phyloP scores from a whole-genome alignment of 2,329 filamentous ascomycete species.

The Xylaria sp. region DNA sequence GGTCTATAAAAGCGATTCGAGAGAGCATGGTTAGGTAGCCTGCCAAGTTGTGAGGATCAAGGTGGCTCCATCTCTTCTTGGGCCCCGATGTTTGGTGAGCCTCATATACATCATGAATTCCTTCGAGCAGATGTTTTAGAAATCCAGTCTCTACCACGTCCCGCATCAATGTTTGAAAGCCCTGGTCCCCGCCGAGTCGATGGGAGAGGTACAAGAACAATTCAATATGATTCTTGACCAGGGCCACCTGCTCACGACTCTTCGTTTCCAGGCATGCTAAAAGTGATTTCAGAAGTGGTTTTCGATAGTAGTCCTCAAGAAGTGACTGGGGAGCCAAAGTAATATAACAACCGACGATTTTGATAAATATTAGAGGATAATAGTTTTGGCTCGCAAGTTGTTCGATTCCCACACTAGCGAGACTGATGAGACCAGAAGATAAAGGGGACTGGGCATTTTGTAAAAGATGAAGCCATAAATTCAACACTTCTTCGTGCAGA shows the following conservation, averaged over 20 bases:
- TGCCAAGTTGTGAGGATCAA: slow-evolving; percentile 80
- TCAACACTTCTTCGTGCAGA: slow-evolving; percentile 89
- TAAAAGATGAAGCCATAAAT: slow-evolving; percentile 84
- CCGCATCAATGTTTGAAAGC: slow-evolving; percentile 70
- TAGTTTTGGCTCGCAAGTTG: slow-evolving; percentile 74
- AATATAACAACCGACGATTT: slow-evolving; percentile 76
- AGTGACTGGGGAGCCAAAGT: slow-evolving; percentile 75
- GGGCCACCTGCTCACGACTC: slow-evolving; percentile 67
- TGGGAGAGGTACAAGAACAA: slow-evolving; percentile 71
- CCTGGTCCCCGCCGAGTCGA: slow-evolving; percentile 68
- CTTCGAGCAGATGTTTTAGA: slow-evolving; percentile 70
- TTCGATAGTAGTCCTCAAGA: slow-evolving; percentile 65
- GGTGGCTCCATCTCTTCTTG: slow-evolving; percentile 72
- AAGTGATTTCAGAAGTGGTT: slow-evolving; percentile 60
- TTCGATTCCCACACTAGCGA: slow-evolving; percentile 72
- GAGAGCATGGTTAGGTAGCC: slow-evolving; percentile 88
- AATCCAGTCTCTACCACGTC: slow-evolving; percentile 73
- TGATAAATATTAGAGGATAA: slow-evolving; percentile 69
- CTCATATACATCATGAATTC: slow-evolving; percentile 74
- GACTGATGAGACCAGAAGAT: slow-evolving; percentile 68
- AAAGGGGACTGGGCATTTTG: slow-evolving; percentile 71
- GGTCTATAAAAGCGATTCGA: slow-evolving; percentile 78
- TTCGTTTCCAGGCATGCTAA: slow-evolving; percentile 61
- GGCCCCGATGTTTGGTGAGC: slow-evolving; percentile 86
- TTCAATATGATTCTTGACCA: slow-evolving; percentile 71